Percentiles rank a stretch among this genome's conserved stretches.
phyloP scores from a whole-genome alignment of 495 filamentous ascomycete genomes.

The Neurospora discreta region DNA sequence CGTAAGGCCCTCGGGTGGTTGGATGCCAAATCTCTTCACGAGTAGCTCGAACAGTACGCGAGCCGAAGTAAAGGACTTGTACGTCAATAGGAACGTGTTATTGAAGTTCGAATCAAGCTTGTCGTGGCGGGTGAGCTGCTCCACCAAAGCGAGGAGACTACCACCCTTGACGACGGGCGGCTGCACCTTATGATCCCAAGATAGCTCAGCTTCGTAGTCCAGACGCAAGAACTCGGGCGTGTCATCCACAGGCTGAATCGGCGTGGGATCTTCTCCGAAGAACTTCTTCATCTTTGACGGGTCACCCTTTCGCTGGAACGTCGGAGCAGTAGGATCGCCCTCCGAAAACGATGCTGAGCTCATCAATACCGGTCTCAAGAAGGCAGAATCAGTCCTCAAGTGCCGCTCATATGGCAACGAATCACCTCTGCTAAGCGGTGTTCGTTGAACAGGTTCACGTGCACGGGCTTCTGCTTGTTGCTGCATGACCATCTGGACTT shows the following conservation, averaged over 20 bases:
- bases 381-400: slow-evolving; percentile 34
- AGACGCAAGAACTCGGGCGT: slow-evolving; percentile 74
- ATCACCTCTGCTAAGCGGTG: slow-evolving; percentile 32
- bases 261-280: slow-evolving; percentile 71
- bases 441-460: slow-evolving; percentile 26
- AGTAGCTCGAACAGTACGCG: slow-evolving; percentile 86
- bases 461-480: slow-evolving; percentile 26
- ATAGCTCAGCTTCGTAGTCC: slow-evolving; percentile 82
- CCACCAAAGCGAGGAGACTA: slow-evolving; percentile 80
- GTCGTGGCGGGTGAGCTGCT: slow-evolving; percentile 91
- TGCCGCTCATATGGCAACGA: slow-evolving; percentile 38
- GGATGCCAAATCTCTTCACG: slow-evolving; percentile 80
- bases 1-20: slow-evolving; percentile 77
- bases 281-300: slow-evolving; percentile 78
- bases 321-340: slow-evolving; percentile 42
- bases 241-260: slow-evolving; percentile 54
- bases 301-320: slow-evolving; percentile 52
- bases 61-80: slow-evolving; percentile 87
- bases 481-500: slow-evolving; percentile 44
- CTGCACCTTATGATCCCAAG: slow-evolving; percentile 70
- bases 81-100: slow-evolving; percentile 94
- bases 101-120: slow-evolving; percentile 93
- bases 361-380: slow-evolving; percentile 26
- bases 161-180: slow-evolving; percentile 74
- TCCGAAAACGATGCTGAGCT: slow-evolving; percentile 59